Evolutionary conservation across 2,329 filamentous ascomycete species (phyloP).

Genomic region (Fusarium sp.): DNA sequence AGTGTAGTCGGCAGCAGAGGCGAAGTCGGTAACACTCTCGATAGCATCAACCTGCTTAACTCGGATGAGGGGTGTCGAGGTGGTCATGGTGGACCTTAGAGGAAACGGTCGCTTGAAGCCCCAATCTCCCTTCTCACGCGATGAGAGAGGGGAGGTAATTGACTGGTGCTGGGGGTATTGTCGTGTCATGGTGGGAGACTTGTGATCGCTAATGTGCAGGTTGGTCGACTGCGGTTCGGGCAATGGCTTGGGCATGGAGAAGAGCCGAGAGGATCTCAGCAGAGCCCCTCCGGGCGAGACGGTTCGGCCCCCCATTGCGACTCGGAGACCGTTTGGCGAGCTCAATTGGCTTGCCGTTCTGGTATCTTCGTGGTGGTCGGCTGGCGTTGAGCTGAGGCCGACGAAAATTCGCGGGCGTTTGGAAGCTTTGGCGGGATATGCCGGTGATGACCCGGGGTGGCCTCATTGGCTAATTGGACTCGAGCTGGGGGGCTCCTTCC

Average conservation of each 20-base stretch:
- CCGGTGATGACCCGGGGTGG: conserved; percentile 50
- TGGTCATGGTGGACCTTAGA: conserved; percentile 77
- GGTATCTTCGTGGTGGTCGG: conserved; percentile 35
- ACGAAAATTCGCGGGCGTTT: conserved; percentile 48
- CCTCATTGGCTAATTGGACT: conserved; percentile 35
- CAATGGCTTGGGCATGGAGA: conserved; percentile 84
- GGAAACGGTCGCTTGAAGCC: conserved; percentile 90
- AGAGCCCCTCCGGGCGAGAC: conserved; percentile 75
- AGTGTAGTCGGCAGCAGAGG: conserved; percentile 83
- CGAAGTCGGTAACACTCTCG: conserved; percentile 91
- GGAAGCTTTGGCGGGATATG: conserved; percentile 40
- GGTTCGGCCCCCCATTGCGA: conserved; percentile 49
- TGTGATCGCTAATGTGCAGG: conserved; percentile 50
- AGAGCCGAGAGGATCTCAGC: conserved; percentile 88
- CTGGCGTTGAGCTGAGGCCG: conserved; percentile 28
- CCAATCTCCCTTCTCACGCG: conserved; percentile 86
- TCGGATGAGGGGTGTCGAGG: conserved; percentile 80
- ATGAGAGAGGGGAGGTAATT: conserved; percentile 80
- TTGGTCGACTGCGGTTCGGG: conserved; percentile 68
- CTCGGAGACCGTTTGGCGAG: conserved; percentile 41
- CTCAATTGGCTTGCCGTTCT: conserved; percentile 48
- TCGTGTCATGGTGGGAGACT: conserved; percentile 67
- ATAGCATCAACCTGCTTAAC: conserved; percentile 84
- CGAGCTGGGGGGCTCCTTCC: conserved; percentile 4
- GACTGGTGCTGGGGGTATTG: conserved; percentile 86